Conservation (phyloP, 2,329 filamentous ascomycete genomes). For the Byssoonygena ceratinophila region DNA sequence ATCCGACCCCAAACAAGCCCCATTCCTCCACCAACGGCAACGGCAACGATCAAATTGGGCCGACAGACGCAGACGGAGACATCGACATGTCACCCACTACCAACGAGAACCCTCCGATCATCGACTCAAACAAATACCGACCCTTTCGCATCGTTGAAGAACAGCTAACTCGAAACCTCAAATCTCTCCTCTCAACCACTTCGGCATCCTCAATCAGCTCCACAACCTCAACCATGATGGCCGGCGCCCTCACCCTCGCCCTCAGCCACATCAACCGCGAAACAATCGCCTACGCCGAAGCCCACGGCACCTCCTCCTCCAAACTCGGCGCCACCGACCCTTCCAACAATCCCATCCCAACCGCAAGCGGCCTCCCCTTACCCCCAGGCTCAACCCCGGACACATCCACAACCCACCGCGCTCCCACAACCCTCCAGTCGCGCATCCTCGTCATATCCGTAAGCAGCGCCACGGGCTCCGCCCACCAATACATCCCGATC, state of each 20-base stretch:
- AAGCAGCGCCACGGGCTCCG: constrained; percentile 75
- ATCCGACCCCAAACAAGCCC: constrained; percentile 54
- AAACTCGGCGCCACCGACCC: constrained; percentile 29
- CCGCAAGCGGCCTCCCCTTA: constrained; percentile 16
- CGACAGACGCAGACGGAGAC: constrained; percentile 39
- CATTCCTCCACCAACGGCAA: constrained; percentile 7
- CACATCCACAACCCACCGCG: constrained; percentile 36
- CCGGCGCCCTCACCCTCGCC: constrained; percentile 80
- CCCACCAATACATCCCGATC: constrained; percentile 87
- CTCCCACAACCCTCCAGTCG: constrained; percentile 49
- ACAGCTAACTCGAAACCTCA: constrained; percentile 63
- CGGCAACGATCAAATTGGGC: constrained; percentile 12
- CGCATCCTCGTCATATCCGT: constrained; percentile 86
- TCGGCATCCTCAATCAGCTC: constrained; percentile 35
- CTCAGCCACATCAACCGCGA: constrained; percentile 84
- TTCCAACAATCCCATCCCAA: constrained; percentile 23
- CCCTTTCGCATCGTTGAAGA: constrained; percentile 81
- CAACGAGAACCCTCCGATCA: not conserved
- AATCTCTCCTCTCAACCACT: constrained; percentile 61
- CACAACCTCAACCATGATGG: constrained; percentile 72
- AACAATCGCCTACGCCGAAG: constrained; percentile 52
- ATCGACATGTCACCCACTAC: constrained; percentile 43
- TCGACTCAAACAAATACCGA: constrained; percentile 74
- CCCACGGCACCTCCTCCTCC: constrained; percentile 38
- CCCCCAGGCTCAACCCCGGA: constrained; percentile 14